phyloP scores from a whole-genome alignment of 129 eudicot genomes.

The Kitagawia praeruptora region DNA sequence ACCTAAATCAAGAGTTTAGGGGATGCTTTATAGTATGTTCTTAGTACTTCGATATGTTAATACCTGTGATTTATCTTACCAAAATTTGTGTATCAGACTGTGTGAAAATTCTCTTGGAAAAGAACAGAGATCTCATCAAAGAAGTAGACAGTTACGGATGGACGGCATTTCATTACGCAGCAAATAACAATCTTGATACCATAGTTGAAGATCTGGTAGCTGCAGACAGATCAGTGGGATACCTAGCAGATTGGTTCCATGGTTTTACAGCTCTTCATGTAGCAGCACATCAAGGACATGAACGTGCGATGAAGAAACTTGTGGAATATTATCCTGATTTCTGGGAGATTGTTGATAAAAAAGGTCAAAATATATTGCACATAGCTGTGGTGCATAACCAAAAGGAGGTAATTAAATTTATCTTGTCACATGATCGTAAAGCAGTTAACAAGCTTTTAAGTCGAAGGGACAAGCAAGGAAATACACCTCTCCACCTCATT shows the following conservation, averaged over 20 bases:
- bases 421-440: neutral
- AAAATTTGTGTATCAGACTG: neutral
- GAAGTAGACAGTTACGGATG: neutral
- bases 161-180: neutral
- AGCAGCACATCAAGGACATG: neutral
- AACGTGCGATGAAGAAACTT: neutral
- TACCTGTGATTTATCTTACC: neutral
- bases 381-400: slow-evolving; percentile 4
- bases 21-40: neutral
- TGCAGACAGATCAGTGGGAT: neutral
- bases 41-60: no score
- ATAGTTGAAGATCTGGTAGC: neutral
- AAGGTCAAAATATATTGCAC: slow-evolving; percentile 10
- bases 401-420: neutral
- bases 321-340: neutral
- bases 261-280: neutral
- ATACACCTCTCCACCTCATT: slow-evolving; percentile 13
- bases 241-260: neutral
- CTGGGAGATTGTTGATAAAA: neutral
- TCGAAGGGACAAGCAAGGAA: slow-evolving; percentile 10
- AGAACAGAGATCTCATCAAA: neutral
- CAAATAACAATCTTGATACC: neutral
- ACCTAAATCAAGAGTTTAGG: neutral
- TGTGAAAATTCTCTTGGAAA: neutral
- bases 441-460: neutral